phyloP scores from a whole-genome alignment of 2,329 filamentous ascomycete species.

The Trichophaea hybrida region DNA sequence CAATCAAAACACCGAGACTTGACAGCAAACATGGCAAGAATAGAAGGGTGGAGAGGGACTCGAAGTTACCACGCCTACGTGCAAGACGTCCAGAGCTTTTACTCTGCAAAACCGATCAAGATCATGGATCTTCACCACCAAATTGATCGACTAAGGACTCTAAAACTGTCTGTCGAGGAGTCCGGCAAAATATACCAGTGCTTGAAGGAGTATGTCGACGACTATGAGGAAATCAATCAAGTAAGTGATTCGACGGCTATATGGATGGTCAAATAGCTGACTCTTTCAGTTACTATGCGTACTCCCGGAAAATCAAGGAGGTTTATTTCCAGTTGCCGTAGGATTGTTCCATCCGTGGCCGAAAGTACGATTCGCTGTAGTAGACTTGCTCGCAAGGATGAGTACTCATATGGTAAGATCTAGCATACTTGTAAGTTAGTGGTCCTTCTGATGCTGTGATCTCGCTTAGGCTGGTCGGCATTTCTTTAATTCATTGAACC shows the following conservation, averaged over 20 bases:
- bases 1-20: constrained; percentile 67
- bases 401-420: constrained; percentile 48
- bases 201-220: constrained; percentile 57
- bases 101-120: constrained; percentile 53
- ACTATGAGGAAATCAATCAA: constrained; percentile 68
- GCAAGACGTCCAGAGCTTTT: constrained; percentile 55
- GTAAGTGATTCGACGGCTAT: constrained; percentile 4
- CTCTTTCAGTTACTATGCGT: constrained; percentile 54
- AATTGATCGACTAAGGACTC: constrained; percentile 73
- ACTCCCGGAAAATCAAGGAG: constrained; percentile 71
- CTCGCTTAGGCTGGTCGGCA: constrained; percentile 61
- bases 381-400: constrained; percentile 68
- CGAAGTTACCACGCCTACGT: constrained; percentile 93
- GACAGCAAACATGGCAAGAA: constrained; percentile 76
- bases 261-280: constrained; percentile 7
- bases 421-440: not conserved
- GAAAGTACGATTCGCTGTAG: constrained; percentile 62
- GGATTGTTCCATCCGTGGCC: constrained; percentile 81
- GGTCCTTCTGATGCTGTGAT: constrained; percentile 2
- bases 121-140: constrained; percentile 81
- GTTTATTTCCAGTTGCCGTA: constrained; percentile 78
- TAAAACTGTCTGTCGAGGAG: constrained; percentile 61
- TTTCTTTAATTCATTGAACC: constrained; percentile 75
- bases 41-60: constrained; percentile 94
- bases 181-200: constrained; percentile 75